Evolutionary conservation across 352 stramenopile genomes (phyloP).

Genomic region (Pythium monospermum): DNA sequence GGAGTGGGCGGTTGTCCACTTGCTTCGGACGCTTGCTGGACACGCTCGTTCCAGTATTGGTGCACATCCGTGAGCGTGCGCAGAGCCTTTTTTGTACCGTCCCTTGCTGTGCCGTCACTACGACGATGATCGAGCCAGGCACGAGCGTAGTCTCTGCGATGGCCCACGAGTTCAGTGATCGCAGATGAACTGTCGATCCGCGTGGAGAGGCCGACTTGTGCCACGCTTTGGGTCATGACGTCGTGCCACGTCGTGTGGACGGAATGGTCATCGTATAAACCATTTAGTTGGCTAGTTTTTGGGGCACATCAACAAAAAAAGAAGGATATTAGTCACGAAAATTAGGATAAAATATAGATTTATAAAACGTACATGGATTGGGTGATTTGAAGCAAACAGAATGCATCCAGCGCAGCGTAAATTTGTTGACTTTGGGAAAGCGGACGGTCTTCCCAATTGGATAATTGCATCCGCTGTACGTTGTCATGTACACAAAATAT

Average conservation of each 20-base stretch:
- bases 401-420: constrained; percentile 64
- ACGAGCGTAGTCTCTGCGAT: constrained; percentile 28
- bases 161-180: constrained; percentile 18
- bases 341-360: too few relatives aligned
- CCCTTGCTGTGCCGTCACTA: not conserved
- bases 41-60: constrained; percentile 25
- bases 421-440: constrained; percentile 39
- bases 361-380: constrained; percentile 48
- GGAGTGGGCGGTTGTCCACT: too few relatives aligned
- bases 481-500: too few relatives aligned
- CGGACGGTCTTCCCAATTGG: constrained; percentile 59
- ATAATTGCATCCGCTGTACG: constrained; percentile 59
- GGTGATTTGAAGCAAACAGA: constrained; percentile 50
- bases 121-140: constrained; percentile 23
- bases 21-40: not conserved
- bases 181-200: constrained; percentile 18
- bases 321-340: too few relatives aligned
- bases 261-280: constrained; percentile 11
- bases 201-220: constrained; percentile 23
- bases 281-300: constrained; percentile 8
- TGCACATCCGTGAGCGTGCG: constrained; percentile 28
- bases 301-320: too few relatives aligned
- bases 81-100: too few relatives aligned
- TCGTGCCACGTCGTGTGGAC: constrained; percentile 24
- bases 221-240: constrained; percentile 18